These are phyloP conservation scores for Microstegium vimineum DNA, from an alignment of 176 grass and related monocot genomes.

Conservation along the genomic window DNA sequence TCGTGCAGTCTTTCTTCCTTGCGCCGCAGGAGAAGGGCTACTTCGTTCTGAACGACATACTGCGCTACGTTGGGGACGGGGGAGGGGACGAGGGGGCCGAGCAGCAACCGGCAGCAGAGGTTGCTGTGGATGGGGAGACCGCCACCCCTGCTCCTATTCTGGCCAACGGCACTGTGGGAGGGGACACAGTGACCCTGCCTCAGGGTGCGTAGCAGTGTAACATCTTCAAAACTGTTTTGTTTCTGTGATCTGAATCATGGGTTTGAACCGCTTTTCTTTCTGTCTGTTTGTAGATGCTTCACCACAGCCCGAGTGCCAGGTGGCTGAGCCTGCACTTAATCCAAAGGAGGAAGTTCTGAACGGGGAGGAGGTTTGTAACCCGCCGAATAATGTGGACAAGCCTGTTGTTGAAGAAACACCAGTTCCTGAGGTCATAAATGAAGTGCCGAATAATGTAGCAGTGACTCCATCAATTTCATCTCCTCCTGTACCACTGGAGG, in stretches of 20 bases:
- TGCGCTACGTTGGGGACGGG: constrained; percentile 53
- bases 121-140: neutral
- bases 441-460: constrained; percentile 38
- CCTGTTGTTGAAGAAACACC: constrained; percentile 49
- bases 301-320: constrained; percentile 27
- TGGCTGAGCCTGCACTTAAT: neutral
- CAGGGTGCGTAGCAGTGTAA: constrained; percentile 25
- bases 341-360: constrained; percentile 14
- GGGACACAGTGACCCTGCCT: neutral
- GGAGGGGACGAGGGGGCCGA: neutral
- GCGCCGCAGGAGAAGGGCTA: constrained; percentile 93
- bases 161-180: constrained; percentile 34
- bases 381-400: constrained; percentile 28
- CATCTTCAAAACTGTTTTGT: neutral
- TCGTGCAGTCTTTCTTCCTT: constrained; percentile 94
- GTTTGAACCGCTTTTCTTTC: neutral
- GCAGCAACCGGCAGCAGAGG: neutral
- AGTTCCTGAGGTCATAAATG: constrained; percentile 51
- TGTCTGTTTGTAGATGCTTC: constrained; percentile 27
- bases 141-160: neutral
- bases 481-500: constrained; percentile 26
- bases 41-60: constrained; percentile 88
- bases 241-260: neutral
- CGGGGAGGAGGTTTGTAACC: constrained; percentile 49
- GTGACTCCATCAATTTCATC: constrained; percentile 9